These are phyloP conservation scores for Lyophyllum semitale DNA, from an alignment of 768 basidiomycete species.

Conservation along the genomic window DNA sequence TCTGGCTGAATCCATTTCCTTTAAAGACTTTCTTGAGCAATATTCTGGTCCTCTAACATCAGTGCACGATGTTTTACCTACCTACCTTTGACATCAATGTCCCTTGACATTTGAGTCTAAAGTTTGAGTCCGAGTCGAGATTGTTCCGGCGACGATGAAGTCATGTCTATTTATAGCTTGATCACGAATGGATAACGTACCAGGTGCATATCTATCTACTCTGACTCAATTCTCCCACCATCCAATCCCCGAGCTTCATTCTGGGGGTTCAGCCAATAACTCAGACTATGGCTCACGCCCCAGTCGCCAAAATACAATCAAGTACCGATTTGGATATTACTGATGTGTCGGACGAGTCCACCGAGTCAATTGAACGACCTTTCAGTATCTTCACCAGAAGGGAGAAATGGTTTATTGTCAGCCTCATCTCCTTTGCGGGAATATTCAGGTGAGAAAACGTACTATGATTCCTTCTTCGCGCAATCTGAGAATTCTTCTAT, in stretches of 20 bases:
- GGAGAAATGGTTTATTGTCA: constrained; percentile 74
- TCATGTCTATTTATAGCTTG: background rate
- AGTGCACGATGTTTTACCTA: constrained; percentile 56
- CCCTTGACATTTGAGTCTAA: background rate
- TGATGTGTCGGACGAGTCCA: background rate
- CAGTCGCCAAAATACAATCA: background rate
- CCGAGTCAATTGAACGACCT: constrained; percentile 6
- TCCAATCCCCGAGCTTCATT: too few relatives aligned
- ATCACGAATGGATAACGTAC: background rate
- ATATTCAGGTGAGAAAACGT: constrained; percentile 57
- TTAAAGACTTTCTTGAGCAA: constrained; percentile 39
- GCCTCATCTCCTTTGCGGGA: constrained; percentile 56
- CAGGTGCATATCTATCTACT: background rate
- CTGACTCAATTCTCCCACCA: background rate
- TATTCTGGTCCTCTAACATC: constrained; percentile 44
- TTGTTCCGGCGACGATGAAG: background rate
- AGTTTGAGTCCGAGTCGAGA: too few relatives aligned
- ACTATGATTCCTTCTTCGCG: background rate
- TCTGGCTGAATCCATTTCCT: constrained; percentile 30
- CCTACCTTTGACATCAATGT: constrained; percentile 40
- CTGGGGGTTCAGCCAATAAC: background rate
- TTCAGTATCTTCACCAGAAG: constrained; percentile 50
- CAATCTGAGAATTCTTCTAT: background rate
- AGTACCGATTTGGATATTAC: too few relatives aligned
- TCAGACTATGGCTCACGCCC: background rate